These are phyloP conservation scores for Sporopachydermia cereana DNA, from an alignment of 1,139 yeast species.

Conservation along the genomic window DNA sequence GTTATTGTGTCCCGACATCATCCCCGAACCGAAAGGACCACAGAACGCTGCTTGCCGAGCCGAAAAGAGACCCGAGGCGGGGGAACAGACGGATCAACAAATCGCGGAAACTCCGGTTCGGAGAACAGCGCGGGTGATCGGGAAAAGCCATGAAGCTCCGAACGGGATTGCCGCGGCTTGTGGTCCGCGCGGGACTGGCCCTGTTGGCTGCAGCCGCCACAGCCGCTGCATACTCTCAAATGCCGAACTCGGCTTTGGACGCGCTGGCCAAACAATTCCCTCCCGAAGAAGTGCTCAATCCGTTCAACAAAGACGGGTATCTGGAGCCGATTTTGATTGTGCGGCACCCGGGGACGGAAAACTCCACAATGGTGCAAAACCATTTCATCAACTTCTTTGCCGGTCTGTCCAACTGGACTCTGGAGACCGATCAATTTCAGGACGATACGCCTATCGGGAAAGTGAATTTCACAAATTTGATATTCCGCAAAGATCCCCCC, in stretches of 20 bases:
- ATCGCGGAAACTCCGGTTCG: too few species aligned
- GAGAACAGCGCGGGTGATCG: too few species aligned
- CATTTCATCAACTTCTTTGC: constrained; percentile 23
- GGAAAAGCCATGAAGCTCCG: too few species aligned
- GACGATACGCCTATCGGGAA: constrained; percentile 26
- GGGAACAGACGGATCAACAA: too few species aligned
- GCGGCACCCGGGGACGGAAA: constrained; percentile 35
- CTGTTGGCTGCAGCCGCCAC: too few species aligned
- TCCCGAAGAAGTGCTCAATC: constrained; percentile 7
- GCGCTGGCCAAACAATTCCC: not conserved
- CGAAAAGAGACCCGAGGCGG: too few species aligned
- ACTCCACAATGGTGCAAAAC: constrained; percentile 26
- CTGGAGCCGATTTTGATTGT: constrained; percentile 23
- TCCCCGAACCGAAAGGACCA: too few species aligned
- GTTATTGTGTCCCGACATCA: too few species aligned
- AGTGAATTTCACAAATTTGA: constrained; percentile 35
- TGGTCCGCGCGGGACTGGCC: too few species aligned
- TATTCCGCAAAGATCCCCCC: constrained; percentile 24
- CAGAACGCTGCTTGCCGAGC: too few species aligned
- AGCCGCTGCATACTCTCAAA: not conserved
- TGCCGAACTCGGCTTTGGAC: constrained; percentile 1
- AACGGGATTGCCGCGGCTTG: too few species aligned
- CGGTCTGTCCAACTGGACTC: constrained; percentile 26
- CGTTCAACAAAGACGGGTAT: constrained; percentile 15
- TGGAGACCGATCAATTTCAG: constrained; percentile 30